These are phyloP conservation scores for Suzukiozyma palmioleophila DNA, from an alignment of 1,139 yeast species.

Conservation along the genomic window DNA sequence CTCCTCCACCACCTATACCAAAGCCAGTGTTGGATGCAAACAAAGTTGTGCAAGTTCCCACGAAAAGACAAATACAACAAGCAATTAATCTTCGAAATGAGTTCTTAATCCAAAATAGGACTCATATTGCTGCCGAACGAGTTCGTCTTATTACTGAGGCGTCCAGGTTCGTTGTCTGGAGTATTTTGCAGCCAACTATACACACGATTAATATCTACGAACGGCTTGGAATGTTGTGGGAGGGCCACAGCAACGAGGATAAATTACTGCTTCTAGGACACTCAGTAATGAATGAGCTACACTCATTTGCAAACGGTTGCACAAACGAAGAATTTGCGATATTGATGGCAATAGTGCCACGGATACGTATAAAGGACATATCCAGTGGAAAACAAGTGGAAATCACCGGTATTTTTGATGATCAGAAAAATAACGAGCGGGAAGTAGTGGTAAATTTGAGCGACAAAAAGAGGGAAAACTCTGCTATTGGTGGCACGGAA, in stretches of 20 bases:
- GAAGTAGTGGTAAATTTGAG: constrained; percentile 15
- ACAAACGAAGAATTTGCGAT: constrained; percentile 11
- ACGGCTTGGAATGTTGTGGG: constrained; percentile 20
- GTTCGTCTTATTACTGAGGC: constrained; percentile 33
- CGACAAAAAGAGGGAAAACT: constrained; percentile 14
- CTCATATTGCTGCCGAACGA: constrained; percentile 38
- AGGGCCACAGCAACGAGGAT: constrained; percentile 9
- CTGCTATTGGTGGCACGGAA: constrained; percentile 5
- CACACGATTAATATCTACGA: constrained; percentile 20
- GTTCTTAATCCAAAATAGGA: constrained; percentile 31
- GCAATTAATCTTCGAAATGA: constrained; percentile 30
- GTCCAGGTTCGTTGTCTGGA: constrained; percentile 38
- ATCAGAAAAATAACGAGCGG: constrained; percentile 10
- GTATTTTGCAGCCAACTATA: constrained; percentile 17
- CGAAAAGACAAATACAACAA: constrained; percentile 24
- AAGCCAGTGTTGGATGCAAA: constrained; percentile 39
- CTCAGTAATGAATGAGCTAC: constrained; percentile 21
- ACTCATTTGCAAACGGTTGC: constrained; percentile 16
- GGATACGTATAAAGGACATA: constrained; percentile 8
- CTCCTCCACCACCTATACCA: constrained; percentile 37
- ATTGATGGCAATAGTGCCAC: constrained; percentile 15
- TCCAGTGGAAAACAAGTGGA: constrained; percentile 4
- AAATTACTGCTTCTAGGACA: constrained; percentile 14
- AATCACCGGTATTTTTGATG: constrained; percentile 5
- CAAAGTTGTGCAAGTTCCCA: constrained; percentile 32